Evolutionary conservation across 2,329 filamentous ascomycete genomes (phyloP), one percentile per base, ranked within the genome.

Genomic region (Clonostachys solani): DNA sequence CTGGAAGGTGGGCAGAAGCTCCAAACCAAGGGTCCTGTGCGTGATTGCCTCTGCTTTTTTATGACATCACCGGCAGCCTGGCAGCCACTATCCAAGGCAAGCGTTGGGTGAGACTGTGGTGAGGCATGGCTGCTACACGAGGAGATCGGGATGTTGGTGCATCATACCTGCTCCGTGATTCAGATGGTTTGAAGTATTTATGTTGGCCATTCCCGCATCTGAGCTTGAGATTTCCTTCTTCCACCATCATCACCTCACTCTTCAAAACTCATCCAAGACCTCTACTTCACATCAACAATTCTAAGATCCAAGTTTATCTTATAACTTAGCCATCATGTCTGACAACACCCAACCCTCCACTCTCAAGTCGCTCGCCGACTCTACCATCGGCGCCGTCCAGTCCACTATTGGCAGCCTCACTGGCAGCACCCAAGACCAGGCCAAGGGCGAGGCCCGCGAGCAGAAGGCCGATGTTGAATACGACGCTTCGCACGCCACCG

Each of bases 321-420:
- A 17, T 4, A 15, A 46, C 40, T 48, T 18, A 43, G n/a, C 40
- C 48, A 56, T 29, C 54, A 62, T 66, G 60, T 53, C 60, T 53
- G 60, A 62, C 53, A 56, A 59, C 47, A 58, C 61, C 48, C 56
- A 54, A 44, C 55, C 86, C 56, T 95, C 89, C 52, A 94, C 91
- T 53, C 77, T 92, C 61, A 81, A 92, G 76, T 87, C 88, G 48
- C 85, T 84, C 70, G 62, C 89, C 57, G 86, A 92, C 77, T 79
- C 80, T 13, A 87, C 87, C 59, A 77, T 83, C 36, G 89, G 88
- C 55, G 74, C 83, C 47, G 80, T 84, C 45, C 89, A 95, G 69
- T 86, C 78, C 52, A 82, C 77, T 44, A 57, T 94, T 44, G 89
- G 89, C 53, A 78, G 73, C 51, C 51, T 95, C 47, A 92, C 87